Conservation (phyloP, 768 basidiomycete species). For the Albatrellus ellisii region DNA sequence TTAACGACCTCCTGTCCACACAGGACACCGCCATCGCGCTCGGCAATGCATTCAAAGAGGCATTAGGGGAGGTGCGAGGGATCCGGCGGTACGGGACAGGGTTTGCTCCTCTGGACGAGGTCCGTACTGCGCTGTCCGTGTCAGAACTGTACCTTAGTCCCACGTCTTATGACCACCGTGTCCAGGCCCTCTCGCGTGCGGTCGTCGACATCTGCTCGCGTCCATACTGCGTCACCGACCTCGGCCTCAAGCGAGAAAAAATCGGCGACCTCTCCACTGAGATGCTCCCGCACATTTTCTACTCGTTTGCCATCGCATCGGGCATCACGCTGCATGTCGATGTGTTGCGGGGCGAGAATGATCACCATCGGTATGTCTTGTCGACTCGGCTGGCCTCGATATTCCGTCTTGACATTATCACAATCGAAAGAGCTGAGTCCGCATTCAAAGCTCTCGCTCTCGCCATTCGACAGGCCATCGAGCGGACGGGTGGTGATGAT, state of each 20-base stretch:
- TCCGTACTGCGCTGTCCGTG: constrained; percentile 24
- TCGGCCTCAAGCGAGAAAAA: constrained; percentile 81
- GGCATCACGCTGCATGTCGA: constrained; percentile 93
- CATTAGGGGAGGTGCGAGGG: constrained; percentile 87
- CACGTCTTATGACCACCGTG: constrained; percentile 1
- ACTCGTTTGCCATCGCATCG: constrained; percentile 95
- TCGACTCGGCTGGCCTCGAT: neutral
- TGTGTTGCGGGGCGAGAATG: constrained; percentile 89
- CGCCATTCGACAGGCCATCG: constrained; percentile 91
- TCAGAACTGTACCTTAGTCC: too few relatives aligned
- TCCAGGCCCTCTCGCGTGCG: constrained; percentile 83
- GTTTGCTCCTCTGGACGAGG: constrained; percentile 95
- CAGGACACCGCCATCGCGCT: constrained; percentile 85
- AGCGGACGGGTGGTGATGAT: constrained; percentile 78
- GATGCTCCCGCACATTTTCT: constrained; percentile 96
- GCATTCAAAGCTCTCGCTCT: constrained; percentile 97
- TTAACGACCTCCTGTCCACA: constrained; percentile 23
- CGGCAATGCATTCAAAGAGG: constrained; percentile 86
- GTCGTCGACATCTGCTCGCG: constrained; percentile 98
- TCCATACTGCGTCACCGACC: constrained; percentile 88
- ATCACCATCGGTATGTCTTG: constrained; percentile 78
- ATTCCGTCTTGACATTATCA: constrained; percentile 2
- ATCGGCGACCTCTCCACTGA: constrained; percentile 93
- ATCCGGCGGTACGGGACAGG: constrained; percentile 94
- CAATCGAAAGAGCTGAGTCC: constrained; percentile 68